A percentile compares a stretch with the other conserved stretches of the same genome.
Evolutionary conservation across 805 yeast species (phyloP).

Genomic region (Peterozyma toletana): DNA sequence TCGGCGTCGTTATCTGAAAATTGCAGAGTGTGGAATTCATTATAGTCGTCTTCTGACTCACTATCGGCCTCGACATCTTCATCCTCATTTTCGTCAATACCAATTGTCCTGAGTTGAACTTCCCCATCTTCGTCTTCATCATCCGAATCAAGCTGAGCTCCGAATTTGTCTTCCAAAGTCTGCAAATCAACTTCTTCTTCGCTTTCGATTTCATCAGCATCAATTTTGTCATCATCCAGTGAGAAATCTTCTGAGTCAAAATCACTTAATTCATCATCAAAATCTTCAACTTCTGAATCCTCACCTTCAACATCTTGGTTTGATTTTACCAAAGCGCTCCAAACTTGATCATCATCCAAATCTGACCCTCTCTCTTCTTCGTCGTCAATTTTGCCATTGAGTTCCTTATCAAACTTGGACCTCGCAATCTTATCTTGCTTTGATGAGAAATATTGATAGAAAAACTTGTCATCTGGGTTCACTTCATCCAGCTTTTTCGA

Average conservation of each 20-base stretch:
- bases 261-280: slow-evolving; percentile 31
- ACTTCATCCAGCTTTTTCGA: slow-evolving; percentile 54
- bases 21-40: slow-evolving; percentile 17
- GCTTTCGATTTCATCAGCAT: slow-evolving; percentile 23
- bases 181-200: slow-evolving; percentile 17
- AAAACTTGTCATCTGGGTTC: slow-evolving; percentile 83
- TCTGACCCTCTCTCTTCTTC: slow-evolving; percentile 33
- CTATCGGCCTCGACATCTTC: slow-evolving; percentile 28
- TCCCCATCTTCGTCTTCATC: slow-evolving; percentile 24
- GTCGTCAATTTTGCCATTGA: slow-evolving; percentile 35
- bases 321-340: slow-evolving; percentile 54
- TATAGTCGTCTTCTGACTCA: slow-evolving; percentile 28
- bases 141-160: slow-evolving; percentile 9
- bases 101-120: not conserved
- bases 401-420: slow-evolving; percentile 34
- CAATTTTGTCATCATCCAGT: slow-evolving; percentile 22
- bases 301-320: slow-evolving; percentile 48
- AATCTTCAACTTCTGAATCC: slow-evolving; percentile 25
- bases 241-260: slow-evolving; percentile 14
- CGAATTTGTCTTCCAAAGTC: slow-evolving; percentile 19
- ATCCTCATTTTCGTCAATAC: slow-evolving; percentile 25
- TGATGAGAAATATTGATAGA: slow-evolving; percentile 73
- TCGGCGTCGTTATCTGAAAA: slow-evolving; percentile 16
- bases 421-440: slow-evolving; percentile 39
- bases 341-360: slow-evolving; percentile 45